Percentiles rank a stretch among this genome's conserved stretches.
These are phyloP conservation scores for Rhytidhysteron rufulum DNA, from an alignment of 2,329 filamentous ascomycete genomes.

Conservation along the genomic window DNA sequence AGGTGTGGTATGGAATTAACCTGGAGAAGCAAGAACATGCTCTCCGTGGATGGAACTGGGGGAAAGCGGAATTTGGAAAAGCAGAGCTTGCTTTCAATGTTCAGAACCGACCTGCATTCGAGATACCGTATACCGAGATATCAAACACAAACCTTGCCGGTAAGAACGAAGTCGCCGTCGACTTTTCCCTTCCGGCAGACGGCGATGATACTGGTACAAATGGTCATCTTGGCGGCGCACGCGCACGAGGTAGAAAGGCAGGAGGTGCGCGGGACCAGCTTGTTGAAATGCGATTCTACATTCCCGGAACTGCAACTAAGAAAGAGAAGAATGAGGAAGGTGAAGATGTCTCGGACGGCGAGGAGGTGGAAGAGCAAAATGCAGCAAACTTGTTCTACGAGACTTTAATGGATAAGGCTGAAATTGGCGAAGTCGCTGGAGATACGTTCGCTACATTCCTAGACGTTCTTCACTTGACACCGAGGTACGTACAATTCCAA, in stretches of 20 bases:
- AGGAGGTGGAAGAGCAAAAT: conserved; percentile 75
- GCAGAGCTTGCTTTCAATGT: conserved; percentile 95
- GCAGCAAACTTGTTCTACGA: conserved; percentile 98
- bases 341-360: conserved; percentile 56
- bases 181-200: conserved; percentile 76
- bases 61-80: conserved; percentile 94
- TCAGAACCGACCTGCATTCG: conserved; percentile 92
- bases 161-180: conserved; percentile 95
- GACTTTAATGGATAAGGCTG: conserved; percentile 94
- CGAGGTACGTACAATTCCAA: conserved; percentile 57
- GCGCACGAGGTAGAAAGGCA: conserved; percentile 79
- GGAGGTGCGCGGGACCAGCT: conserved; percentile 87
- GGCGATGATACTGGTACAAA: conserved; percentile 70
- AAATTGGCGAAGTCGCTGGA: conserved; percentile 98
- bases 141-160: conserved; percentile 96
- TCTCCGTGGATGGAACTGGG: conserved; percentile 97
- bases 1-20: conserved; percentile 94
- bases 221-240: conserved; percentile 68
- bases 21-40: conserved; percentile 93
- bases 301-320: conserved; percentile 77
- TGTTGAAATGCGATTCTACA: conserved; percentile 98
- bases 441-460: conserved; percentile 97
- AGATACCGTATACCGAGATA: conserved; percentile 95
- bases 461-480: conserved; percentile 94
- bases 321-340: conserved; percentile 68